Base-by-base conservation (phyloP, 139 green algal species). In the Picochlorum sp. region DNA sequence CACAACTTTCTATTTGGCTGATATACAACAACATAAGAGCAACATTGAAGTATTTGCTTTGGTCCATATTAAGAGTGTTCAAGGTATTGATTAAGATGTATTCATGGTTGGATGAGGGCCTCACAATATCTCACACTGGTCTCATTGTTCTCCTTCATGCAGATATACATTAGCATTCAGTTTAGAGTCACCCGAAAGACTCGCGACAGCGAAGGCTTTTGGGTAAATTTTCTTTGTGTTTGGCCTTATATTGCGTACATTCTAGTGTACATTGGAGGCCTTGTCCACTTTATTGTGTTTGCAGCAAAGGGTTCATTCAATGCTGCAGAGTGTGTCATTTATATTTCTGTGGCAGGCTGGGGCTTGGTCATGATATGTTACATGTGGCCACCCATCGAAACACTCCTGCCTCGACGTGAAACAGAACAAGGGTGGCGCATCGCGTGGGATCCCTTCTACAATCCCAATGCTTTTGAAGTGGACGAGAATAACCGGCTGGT, bases 171-270 rank as follows among this genome's bases (percentile, higher is more conserved):
- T 4, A 41, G 34, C 34, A 41, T 41, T 61, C 50, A 66, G 13
- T 63, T 74, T 54, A 67, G 38, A 54, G 57, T 73, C 14, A 73
- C 62, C 26, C 57, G 26, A 15, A 73, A 72, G 44, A 44, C 57
- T 21, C 49, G 68, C 45, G 62, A 68, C 41, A 24, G 26, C 18
- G 45, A 66, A 14, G 18, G n/a, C 3, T 45, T 30, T 20, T 74
- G 44, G 59, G 51, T 18, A 4, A 37, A 26, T 2, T 34, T 73
- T 45, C 73, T 57, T 28, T 51, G 38, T 21, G 44, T 58, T 31
- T 75, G 65, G 68, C 68, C 68, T 14, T 66, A 49, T 58, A 60
- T 75, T 20, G 34, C 59, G 13, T 75, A 73, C 37, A 58, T 51
- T 24, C 18, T 20, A 2, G 31, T 14, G 6, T 66, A 62, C 14